phyloP scores from a whole-genome alignment of 2,329 filamentous ascomycete species.

The Mycogone perniciosa region DNA sequence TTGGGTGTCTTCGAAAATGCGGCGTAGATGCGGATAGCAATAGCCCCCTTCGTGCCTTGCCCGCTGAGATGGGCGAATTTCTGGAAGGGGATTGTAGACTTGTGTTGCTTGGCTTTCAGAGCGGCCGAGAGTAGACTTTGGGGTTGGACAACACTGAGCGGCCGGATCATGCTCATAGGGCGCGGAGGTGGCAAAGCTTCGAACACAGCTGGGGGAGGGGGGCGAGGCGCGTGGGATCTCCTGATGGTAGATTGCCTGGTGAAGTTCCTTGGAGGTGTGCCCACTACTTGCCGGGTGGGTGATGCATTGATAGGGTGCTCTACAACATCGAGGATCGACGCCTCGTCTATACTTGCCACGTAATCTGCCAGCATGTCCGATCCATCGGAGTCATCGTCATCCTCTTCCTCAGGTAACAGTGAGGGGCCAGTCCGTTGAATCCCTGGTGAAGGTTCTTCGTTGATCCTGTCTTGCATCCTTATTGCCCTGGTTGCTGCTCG shows the following conservation, averaged over 20 bases:
- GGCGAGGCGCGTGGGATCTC: slow-evolving; percentile 51
- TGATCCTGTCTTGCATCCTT: slow-evolving; percentile 32
- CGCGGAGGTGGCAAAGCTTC: slow-evolving; percentile 65
- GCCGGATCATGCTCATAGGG: slow-evolving; percentile 57
- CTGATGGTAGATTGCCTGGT: slow-evolving; percentile 57
- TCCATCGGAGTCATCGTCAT: slow-evolving; percentile 53
- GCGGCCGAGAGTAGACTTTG: slow-evolving; percentile 66
- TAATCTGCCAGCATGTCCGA: slow-evolving; percentile 61
- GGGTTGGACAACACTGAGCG: slow-evolving; percentile 61
- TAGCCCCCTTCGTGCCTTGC: slow-evolving; percentile 69
- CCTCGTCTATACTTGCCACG: slow-evolving; percentile 61
- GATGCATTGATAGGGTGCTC: slow-evolving; percentile 52
- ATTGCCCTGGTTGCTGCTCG: slow-evolving; percentile 45
- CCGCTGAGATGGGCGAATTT: slow-evolving; percentile 70
- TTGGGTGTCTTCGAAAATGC: slow-evolving; percentile 61
- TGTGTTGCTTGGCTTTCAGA: slow-evolving; percentile 64
- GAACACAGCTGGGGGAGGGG: slow-evolving; percentile 50
- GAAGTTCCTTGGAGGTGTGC: slow-evolving; percentile 57
- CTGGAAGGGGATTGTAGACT: slow-evolving; percentile 66
- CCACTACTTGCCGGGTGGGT: slow-evolving; percentile 52
- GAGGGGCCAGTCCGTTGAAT: slow-evolving; percentile 42
- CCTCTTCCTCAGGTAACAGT: slow-evolving; percentile 51
- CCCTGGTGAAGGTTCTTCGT: slow-evolving; percentile 33
- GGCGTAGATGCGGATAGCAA: slow-evolving; percentile 71
- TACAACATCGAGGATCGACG: slow-evolving; percentile 62